A percentile compares a stretch with the other conserved stretches of the same genome.
phyloP scores from a whole-genome alignment of 805 yeast species.

The Blastobotrys americana region DNA sequence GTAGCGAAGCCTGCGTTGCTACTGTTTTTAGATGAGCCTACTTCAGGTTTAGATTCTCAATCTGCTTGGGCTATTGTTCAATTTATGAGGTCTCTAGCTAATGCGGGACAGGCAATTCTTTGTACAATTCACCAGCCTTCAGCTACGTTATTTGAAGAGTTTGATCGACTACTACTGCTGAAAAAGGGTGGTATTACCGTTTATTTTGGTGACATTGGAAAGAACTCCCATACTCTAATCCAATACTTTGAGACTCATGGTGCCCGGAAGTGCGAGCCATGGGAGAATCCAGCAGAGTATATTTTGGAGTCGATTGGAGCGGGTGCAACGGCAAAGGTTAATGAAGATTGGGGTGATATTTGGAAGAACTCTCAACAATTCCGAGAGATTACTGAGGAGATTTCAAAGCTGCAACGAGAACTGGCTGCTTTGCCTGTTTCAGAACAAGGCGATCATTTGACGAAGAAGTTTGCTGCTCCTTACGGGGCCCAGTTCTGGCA shows the following conservation, averaged over 20 bases:
- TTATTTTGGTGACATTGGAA: constrained; percentile 75
- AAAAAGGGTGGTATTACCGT: constrained; percentile 75
- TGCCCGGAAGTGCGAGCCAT: constrained; percentile 53
- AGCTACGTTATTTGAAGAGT: constrained; percentile 58
- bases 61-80: constrained; percentile 63
- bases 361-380: constrained; percentile 50
- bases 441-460: constrained; percentile 17
- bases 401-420: constrained; percentile 30
- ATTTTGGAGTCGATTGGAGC: constrained; percentile 71
- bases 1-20: constrained; percentile 61
- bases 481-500: constrained; percentile 39
- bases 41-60: constrained; percentile 59
- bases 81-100: constrained; percentile 58
- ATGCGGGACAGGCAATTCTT: constrained; percentile 66
- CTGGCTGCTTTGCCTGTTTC: constrained; percentile 26
- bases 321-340: constrained; percentile 60
- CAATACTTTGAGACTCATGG: constrained; percentile 66
- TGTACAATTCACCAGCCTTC: constrained; percentile 79
- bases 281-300: constrained; percentile 72
- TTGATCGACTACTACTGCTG: constrained; percentile 59
- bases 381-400: constrained; percentile 28
- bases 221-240: constrained; percentile 49
- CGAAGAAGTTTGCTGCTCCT: constrained; percentile 39
- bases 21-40: constrained; percentile 60
- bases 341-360: constrained; percentile 54